Conservation (phyloP, 2,329 filamentous ascomycete species). For the Colletotrichum melonis region DNA sequence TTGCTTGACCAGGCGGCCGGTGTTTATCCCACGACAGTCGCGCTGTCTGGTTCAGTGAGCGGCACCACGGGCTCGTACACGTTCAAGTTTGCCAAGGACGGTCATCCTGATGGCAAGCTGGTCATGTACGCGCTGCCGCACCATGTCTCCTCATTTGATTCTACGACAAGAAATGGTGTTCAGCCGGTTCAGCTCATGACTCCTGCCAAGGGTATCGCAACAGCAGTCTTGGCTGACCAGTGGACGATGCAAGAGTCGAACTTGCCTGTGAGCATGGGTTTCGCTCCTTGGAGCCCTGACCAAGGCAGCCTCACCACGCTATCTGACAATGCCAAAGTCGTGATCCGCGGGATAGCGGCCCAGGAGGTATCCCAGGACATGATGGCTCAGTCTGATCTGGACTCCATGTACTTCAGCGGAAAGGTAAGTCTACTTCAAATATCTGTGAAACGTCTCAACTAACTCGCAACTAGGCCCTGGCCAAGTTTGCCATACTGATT, state of each 20-base stretch:
- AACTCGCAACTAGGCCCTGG: slow-evolving; percentile 65
- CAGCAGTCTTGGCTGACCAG: slow-evolving; percentile 74
- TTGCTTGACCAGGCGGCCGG: slow-evolving; percentile 82
- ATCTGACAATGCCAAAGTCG: slow-evolving; percentile 64
- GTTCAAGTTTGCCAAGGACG: slow-evolving; percentile 79
- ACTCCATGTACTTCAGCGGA: slow-evolving; percentile 94
- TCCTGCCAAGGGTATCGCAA: slow-evolving; percentile 86
- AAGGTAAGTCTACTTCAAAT: slow-evolving; percentile 64
- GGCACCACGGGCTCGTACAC: slow-evolving; percentile 76
- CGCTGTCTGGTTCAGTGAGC: slow-evolving; percentile 71
- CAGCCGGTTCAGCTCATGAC: slow-evolving; percentile 75
- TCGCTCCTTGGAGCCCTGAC: slow-evolving; percentile 79
- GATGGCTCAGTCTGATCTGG: slow-evolving; percentile 74
- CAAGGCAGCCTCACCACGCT: slow-evolving; percentile 59
- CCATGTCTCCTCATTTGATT: slow-evolving; percentile 81
- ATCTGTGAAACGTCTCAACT: background rate
- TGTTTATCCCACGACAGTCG: slow-evolving; percentile 75
- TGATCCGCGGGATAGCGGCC: slow-evolving; percentile 72
- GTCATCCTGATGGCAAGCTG: slow-evolving; percentile 68
- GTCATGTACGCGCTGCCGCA: slow-evolving; percentile 92
- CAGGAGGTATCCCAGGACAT: slow-evolving; percentile 84
- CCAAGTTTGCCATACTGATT: slow-evolving; percentile 79
- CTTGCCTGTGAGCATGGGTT: slow-evolving; percentile 80
- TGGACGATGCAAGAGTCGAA: slow-evolving; percentile 83
- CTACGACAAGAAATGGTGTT: slow-evolving; percentile 59